Evolutionary conservation across 805 yeast species (phyloP), one percentile per base, ranked within the genome.

Genomic region (Monosporozyma siamensis): DNA sequence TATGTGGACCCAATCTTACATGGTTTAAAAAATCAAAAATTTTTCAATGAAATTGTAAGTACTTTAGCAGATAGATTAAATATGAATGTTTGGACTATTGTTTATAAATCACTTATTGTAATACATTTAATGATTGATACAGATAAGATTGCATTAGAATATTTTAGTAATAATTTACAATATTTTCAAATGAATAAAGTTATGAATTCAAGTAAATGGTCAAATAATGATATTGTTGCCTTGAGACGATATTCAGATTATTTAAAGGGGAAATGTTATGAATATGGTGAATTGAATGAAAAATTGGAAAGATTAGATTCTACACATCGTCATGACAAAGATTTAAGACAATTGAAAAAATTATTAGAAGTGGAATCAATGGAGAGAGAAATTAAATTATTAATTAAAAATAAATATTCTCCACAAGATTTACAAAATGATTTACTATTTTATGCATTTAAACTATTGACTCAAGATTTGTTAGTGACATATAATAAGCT

Each of bases 1-100:
- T 92, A 92, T 59, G 80, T 90, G 41, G 96, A 89, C 65, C 97
- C 97, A 2, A 85, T 92, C 40, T 70, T 92, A 27, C 71, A 64
- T 38, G 68, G 69, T 3, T 63, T 72, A 1, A 48, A 59, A 14
- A 52, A 54, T 38, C 53, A 54, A 15, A 52, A 49, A 6, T 70
- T 83, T 48, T 79, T 90, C 54, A 69, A 70, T 44, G 75, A 78
- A 14, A 80, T 89, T 31, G 80, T 89, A 77, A 68, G 71, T 39
- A 67, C 82, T 1, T 65, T 90, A 44, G 70, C 70, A 23, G 56
- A 58, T 18, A 68, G 95, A 40, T 68, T 86, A 40, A 77, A 75
- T 42, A 94, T 87, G 3, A 46, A 40, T 22, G 81, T 95, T 3
- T 90, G 97, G 96, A 80, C 95, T 7, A 79, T 88, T 44, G 90